Conservation (phyloP, 768 basidiomycete genomes). For the Agrocybe chaxingu region DNA sequence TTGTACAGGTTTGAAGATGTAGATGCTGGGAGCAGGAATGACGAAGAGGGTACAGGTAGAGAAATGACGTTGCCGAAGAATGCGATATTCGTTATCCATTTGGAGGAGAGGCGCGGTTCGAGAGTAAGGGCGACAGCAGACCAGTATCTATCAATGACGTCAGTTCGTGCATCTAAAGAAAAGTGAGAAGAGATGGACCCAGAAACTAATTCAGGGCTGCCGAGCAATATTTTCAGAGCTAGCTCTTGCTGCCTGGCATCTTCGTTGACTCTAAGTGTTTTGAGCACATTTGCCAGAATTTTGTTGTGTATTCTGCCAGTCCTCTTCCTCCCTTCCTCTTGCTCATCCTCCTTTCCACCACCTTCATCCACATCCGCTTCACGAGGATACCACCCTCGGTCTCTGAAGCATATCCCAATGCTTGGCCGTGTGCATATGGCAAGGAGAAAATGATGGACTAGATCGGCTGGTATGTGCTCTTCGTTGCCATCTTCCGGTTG, state of each 20-base stretch:
- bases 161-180: not conserved
- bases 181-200: constrained; percentile 42
- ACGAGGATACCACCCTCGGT: constrained; percentile 88
- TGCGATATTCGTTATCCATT: constrained; percentile 89
- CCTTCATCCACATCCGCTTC: constrained; percentile 39
- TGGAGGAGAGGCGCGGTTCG: constrained; percentile 83
- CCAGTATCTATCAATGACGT: constrained; percentile 59
- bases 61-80: constrained; percentile 79
- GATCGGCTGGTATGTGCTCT: constrained; percentile 67
- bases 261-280: constrained; percentile 81
- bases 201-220: constrained; percentile 84
- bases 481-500: constrained; percentile 43
- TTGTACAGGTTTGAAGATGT: constrained; percentile 61
- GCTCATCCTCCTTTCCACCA: constrained; percentile 31
- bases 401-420: constrained; percentile 81
- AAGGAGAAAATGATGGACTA: constrained; percentile 85
- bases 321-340: constrained; percentile 19
- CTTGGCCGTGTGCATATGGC: constrained; percentile 82
- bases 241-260: constrained; percentile 84
- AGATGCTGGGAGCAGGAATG: constrained; percentile 53
- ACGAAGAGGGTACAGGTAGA: constrained; percentile 61
- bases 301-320: constrained; percentile 71
- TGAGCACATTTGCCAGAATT: constrained; percentile 73
- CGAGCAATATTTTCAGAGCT: constrained; percentile 70
- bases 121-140: constrained; percentile 63